A percentile compares a stretch with the other conserved stretches of the same genome.
These are phyloP conservation scores for Trapa incisa DNA, from an alignment of 345 rosid genomes.

Conservation along the genomic window DNA sequence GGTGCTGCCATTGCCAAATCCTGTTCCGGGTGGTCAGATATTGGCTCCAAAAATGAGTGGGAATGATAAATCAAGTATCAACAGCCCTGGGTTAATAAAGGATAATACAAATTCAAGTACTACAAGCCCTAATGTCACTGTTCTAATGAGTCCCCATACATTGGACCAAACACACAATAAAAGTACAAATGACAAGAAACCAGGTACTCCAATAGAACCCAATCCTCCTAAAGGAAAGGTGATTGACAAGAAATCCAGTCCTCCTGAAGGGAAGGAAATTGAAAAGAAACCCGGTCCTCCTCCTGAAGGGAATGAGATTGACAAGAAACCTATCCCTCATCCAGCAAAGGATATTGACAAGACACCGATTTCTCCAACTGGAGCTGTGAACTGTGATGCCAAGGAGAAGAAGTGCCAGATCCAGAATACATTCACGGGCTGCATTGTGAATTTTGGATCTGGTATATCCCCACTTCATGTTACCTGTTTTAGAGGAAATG, in stretches of 20 bases:
- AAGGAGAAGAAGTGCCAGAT: constrained; percentile 26
- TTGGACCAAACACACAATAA: constrained; percentile 11
- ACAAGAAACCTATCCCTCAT: not conserved
- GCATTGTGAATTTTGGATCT: constrained; percentile 30
- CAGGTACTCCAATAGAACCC: no score
- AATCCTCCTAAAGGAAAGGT: not conserved
- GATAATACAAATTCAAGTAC: constrained; percentile 5
- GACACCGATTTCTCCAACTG: constrained; percentile 18
- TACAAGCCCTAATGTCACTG: constrained; percentile 10
- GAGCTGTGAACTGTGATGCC: constrained; percentile 36
- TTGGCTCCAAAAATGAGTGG: constrained; percentile 10
- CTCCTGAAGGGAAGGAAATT: not conserved
- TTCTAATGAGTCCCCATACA: constrained; percentile 12
- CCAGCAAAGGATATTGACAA: no score
- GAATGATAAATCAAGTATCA: constrained; percentile 6
- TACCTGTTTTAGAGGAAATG: not conserved
- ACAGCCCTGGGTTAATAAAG: not conserved
- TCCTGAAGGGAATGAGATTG: constrained; percentile 4
- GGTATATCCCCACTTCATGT: not conserved
- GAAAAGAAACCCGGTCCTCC: not conserved
- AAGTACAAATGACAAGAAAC: constrained; percentile 8
- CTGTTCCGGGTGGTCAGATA: constrained; percentile 7
- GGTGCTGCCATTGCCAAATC: constrained; percentile 29
- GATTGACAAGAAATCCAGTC: not conserved
- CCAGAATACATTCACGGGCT: constrained; percentile 29